These are phyloP conservation scores for Wickerhamomyces rabaulensis DNA, from an alignment of 805 yeast species.

Conservation along the genomic window DNA sequence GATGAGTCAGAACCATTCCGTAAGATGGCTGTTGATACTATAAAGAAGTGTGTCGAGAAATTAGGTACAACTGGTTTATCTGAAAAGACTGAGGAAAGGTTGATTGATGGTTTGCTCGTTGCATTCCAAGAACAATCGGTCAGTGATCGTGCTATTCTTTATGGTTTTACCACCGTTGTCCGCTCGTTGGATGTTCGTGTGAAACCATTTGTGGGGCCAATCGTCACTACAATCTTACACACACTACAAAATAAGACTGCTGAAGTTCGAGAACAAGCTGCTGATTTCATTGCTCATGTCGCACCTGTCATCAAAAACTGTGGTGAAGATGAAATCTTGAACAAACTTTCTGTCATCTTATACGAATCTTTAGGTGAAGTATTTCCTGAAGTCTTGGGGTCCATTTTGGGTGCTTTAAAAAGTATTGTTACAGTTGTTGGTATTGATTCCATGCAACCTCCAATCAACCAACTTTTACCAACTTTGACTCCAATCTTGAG, in stretches of 20 bases:
- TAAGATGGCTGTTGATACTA: conserved; percentile 70
- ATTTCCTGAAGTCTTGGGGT: conserved; percentile 89
- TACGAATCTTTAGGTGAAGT: conserved; percentile 94
- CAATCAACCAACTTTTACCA: conserved; percentile 76
- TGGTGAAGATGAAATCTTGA: conserved; percentile 55
- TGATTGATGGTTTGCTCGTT: conserved; percentile 74
- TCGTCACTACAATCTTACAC: conserved; percentile 66
- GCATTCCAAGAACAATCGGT: conserved; percentile 77
- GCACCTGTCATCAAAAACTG: conserved; percentile 65
- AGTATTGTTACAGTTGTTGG: conserved; percentile 59
- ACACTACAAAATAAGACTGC: conserved; percentile 68
- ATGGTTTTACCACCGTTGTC: conserved; percentile 61
- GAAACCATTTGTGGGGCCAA: conserved; percentile 66
- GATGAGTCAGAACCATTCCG: conserved; percentile 83
- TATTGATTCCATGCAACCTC: conserved; percentile 64
- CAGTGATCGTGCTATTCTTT: conserved; percentile 50
- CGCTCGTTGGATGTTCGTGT: conserved; percentile 57
- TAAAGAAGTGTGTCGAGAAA: conserved; percentile 46
- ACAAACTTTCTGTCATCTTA: conserved; percentile 66
- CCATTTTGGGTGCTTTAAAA: conserved; percentile 67
- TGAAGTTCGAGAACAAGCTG: conserved; percentile 76
- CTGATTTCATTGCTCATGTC: conserved; percentile 63
- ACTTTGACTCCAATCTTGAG: conserved; percentile 86
- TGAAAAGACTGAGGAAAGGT: conserved; percentile 51
- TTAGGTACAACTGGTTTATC: conserved; percentile 57